A percentile compares a stretch with the other conserved stretches of the same genome.
Conservation (phyloP, 176 grass and related monocot species). For the Rhynchospora tenuis region DNA sequence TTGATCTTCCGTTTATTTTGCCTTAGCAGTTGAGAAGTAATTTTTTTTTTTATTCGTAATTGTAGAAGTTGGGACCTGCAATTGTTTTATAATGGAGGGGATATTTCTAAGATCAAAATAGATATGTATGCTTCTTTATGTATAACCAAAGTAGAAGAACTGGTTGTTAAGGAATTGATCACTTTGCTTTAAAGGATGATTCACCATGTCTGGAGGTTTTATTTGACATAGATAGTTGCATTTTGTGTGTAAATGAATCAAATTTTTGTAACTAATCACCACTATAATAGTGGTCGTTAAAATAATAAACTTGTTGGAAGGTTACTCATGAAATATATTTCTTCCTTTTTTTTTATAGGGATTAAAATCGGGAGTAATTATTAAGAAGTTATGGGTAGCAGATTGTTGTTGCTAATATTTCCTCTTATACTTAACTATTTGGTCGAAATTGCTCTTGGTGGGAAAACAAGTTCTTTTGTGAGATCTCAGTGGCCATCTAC, state of each 20-base stretch:
- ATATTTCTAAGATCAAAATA: background rate
- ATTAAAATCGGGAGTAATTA: slow-evolving; percentile 2
- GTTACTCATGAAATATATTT: background rate
- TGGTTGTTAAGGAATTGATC: background rate
- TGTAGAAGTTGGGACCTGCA: background rate
- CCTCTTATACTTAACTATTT: slow-evolving; percentile 37
- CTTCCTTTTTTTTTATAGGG: slow-evolving; percentile 10
- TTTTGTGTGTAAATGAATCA: background rate
- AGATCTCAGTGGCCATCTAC: slow-evolving; percentile 60
- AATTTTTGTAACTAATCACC: background rate
- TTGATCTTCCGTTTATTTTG: background rate
- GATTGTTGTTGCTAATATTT: slow-evolving; percentile 20
- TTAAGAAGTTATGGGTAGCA: slow-evolving; percentile 31
- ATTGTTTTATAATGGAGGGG: background rate
- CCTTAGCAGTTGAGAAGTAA: too few relatives aligned
- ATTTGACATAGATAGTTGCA: background rate
- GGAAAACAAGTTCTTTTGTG: slow-evolving; percentile 67
- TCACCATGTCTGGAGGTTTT: background rate
- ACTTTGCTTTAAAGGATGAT: background rate
- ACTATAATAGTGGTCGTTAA: too few relatives aligned
- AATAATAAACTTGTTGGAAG: background rate
- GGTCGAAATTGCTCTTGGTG: slow-evolving; percentile 31
- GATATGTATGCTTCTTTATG: background rate
- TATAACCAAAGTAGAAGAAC: background rate
- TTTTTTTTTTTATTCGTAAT: background rate